These are phyloP conservation scores for Cyclaneusma minus DNA, from an alignment of 2,329 filamentous ascomycete species.

Conservation along the genomic window DNA sequence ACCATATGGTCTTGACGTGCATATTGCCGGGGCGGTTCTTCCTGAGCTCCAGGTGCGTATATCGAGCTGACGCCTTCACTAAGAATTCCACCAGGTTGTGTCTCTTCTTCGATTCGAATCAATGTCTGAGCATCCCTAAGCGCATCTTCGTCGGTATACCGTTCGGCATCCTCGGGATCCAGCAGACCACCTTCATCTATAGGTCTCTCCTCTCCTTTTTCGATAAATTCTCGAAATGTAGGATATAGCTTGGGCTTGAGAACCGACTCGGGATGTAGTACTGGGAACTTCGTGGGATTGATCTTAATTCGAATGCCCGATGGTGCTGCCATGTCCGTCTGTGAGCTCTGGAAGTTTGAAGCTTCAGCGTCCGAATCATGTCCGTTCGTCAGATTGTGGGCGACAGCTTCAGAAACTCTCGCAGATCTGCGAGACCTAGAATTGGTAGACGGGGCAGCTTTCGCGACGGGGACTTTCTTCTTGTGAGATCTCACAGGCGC, in stretches of 20 bases:
- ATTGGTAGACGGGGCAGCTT: conserved; percentile 9
- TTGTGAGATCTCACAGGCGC: conserved; percentile 13
- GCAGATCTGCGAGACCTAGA: conserved; percentile 12
- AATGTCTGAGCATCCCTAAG: conserved; percentile 55
- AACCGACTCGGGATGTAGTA: conserved; percentile 43
- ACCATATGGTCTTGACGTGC: conserved; percentile 77
- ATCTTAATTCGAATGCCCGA: conserved; percentile 35
- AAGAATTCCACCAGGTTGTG: conserved; percentile 59
- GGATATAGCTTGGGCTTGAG: conserved; percentile 35
- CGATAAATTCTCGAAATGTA: conserved; percentile 42
- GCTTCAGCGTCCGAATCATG: conserved; percentile 8
- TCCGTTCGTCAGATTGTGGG: background rate
- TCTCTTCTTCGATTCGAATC: conserved; percentile 54
- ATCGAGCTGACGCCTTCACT: conserved; percentile 54
- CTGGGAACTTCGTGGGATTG: conserved; percentile 32
- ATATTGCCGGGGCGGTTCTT: conserved; percentile 66
- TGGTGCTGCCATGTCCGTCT: conserved; percentile 10
- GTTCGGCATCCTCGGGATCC: conserved; percentile 37
- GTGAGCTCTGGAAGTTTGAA: conserved; percentile 10
- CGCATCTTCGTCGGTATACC: conserved; percentile 45
- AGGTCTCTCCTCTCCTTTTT: conserved; percentile 31
- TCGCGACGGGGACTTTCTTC: conserved; percentile 9
- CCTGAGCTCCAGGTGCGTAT: conserved; percentile 54
- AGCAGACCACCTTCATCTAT: conserved; percentile 44
- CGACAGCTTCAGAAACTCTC: conserved; percentile 8